Evolutionary conservation across 2,329 filamentous ascomycete genomes (phyloP).

Genomic region (Reticulascus tulasneorum): DNA sequence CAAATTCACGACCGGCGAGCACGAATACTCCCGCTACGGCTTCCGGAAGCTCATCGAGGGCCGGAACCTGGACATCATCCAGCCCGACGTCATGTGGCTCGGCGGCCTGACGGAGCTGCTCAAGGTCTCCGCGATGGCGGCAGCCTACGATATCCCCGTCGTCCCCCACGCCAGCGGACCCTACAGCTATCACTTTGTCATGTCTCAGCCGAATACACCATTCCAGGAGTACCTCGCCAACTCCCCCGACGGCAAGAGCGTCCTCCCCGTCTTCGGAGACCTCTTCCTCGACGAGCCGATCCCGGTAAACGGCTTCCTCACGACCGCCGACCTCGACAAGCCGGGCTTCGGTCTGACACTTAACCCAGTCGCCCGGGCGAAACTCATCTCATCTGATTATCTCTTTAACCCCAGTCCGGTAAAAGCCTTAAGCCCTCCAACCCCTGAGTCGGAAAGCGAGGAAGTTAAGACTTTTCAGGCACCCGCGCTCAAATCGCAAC

Average conservation of each 20-base stretch:
- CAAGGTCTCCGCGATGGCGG: constrained; percentile 81
- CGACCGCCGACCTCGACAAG: constrained; percentile 75
- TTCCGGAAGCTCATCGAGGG: constrained; percentile 93
- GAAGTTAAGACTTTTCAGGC: constrained; percentile 2
- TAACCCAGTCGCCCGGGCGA: constrained; percentile 67
- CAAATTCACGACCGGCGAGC: constrained; percentile 94
- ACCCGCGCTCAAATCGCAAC: constrained; percentile 7
- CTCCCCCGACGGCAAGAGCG: constrained; percentile 83
- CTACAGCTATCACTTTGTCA: constrained; percentile 94
- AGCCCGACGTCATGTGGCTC: constrained; percentile 97
- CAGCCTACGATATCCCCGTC: constrained; percentile 90
- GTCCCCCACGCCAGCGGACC: constrained; percentile 92
- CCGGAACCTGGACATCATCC: constrained; percentile 88
- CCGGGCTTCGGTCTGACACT: constrained; percentile 87
- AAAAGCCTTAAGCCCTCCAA: neutral
- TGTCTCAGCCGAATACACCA: constrained; percentile 86
- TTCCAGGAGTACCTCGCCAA: constrained; percentile 97
- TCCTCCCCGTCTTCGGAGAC: constrained; percentile 87
- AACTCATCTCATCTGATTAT: constrained; percentile 70
- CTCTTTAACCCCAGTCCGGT: constrained; percentile 61
- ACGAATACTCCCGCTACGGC: constrained; percentile 90
- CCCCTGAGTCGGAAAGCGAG: neutral
- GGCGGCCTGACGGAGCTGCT: constrained; percentile 89
- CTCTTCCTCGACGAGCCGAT: constrained; percentile 90
- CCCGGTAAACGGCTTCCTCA: constrained; percentile 75